These are phyloP conservation scores for Pseudonectria foliicola DNA, from an alignment of 2,329 filamentous ascomycete species.

Conservation along the genomic window DNA sequence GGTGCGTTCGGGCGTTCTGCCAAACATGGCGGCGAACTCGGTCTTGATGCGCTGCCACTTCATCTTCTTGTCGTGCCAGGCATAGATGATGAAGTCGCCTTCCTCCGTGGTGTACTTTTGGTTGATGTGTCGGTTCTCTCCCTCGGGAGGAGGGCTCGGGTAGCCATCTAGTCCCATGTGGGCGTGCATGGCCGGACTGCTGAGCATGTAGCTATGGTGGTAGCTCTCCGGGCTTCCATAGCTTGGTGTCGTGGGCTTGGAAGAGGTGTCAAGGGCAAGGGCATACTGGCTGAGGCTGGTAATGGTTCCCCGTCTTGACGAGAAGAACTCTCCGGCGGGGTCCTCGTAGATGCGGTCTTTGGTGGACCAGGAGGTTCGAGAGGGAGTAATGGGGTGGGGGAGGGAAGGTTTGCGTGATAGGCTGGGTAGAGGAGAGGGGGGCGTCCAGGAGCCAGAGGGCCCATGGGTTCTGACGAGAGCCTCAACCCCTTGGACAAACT, in stretches of 20 bases:
- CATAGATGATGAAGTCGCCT: slow-evolving; percentile 37
- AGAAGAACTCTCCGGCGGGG: slow-evolving; percentile 2
- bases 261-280: slow-evolving; percentile 9
- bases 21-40: slow-evolving; percentile 32
- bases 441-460: slow-evolving; percentile 19
- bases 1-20: slow-evolving; percentile 30
- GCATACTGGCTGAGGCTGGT: slow-evolving; percentile 12
- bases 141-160: slow-evolving; percentile 29
- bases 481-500: slow-evolving; percentile 33
- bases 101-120: slow-evolving; percentile 38
- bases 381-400: slow-evolving; percentile 14
- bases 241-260: slow-evolving; percentile 12
- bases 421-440: slow-evolving; percentile 22
- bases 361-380: slow-evolving; percentile 11
- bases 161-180: slow-evolving; percentile 22
- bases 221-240: slow-evolving; percentile 17
- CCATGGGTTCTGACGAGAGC: slow-evolving; percentile 27
- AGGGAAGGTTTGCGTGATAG: slow-evolving; percentile 15
- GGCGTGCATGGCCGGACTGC: slow-evolving; percentile 17
- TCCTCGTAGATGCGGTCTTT: slow-evolving; percentile 8
- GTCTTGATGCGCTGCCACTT: slow-evolving; percentile 35
- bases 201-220: slow-evolving; percentile 15
- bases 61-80: slow-evolving; percentile 36
- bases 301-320: slow-evolving; percentile 11
- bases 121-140: slow-evolving; percentile 34